phyloP scores from a whole-genome alignment of 257 asterid genomes.

The Nicotiana obtusifolia region DNA sequence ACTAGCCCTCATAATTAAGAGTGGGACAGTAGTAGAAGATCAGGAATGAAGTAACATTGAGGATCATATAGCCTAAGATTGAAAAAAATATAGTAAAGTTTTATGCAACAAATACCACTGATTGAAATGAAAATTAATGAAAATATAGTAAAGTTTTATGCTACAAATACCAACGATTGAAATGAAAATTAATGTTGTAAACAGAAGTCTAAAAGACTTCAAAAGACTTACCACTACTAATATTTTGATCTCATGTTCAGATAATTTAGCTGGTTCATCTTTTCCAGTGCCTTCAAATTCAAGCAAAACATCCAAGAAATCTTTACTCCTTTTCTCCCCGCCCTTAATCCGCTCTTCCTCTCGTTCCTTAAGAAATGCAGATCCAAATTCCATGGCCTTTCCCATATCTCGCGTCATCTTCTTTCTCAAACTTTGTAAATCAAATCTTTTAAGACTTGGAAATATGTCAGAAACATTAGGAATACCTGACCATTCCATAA shows the following conservation, averaged over 20 bases:
- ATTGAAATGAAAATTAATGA: neutral
- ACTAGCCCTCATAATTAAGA: neutral
- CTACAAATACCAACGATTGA: neutral
- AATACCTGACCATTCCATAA: conserved; percentile 48
- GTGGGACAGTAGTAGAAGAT: neutral
- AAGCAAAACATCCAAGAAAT: conserved; percentile 17
- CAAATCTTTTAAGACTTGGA: conserved; percentile 39
- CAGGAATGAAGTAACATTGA: neutral
- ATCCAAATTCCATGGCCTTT: conserved; percentile 31
- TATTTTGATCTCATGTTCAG: conserved; percentile 12
- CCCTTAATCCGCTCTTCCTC: conserved; percentile 12
- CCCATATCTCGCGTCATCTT: conserved; percentile 33
- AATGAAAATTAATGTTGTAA: neutral
- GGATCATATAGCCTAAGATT: neutral
- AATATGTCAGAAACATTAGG: conserved; percentile 49
- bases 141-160: neutral
- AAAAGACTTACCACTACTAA: neutral
- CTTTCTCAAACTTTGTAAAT: conserved; percentile 50
- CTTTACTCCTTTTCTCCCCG: conserved; percentile 3
- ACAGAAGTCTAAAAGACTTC: neutral
- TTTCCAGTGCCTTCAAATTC: conserved; percentile 18
- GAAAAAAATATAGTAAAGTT: neutral
- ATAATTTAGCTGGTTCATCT: conserved; percentile 19
- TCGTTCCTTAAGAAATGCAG: conserved; percentile 32
- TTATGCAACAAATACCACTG: neutral